Base-by-base conservation (phyloP, 2,329 filamentous ascomycete species). In the Ustulina deusta region DNA sequence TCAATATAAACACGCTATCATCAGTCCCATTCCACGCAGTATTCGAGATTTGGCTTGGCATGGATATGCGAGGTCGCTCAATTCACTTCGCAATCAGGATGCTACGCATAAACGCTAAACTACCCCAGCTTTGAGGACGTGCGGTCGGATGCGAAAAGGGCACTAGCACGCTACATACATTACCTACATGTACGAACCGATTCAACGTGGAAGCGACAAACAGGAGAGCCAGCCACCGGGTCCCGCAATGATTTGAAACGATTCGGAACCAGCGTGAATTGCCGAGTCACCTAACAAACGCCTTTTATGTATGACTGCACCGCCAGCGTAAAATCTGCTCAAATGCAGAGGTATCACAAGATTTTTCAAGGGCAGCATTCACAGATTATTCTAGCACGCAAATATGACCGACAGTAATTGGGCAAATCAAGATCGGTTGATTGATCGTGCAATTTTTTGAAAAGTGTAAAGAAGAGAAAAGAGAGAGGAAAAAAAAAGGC, bases 371-470 rank as follows among this genome's bases (percentile, higher is more conserved):
- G 74, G 73, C 69, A 74, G 68, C 76, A 72, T 71, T 73, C 76
- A 73, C 74, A 72, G 64, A 85, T 60, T 82, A 68, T 67, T 88
- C 85, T 88, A 76, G 85, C 86, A 87, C 83, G 80, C 79, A 85
- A 86, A 86, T 87, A 85, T 88, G 86, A 88, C 86, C 85, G 82
- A 82, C 75, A 81, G 79, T 76, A 81, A 86, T 83, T 87, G 78
- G 80, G 77, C 65, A 79, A 81, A 74, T 85, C 78, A 76, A 80
- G 76, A 81, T 80, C 84, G 85, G 85, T 88, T 88, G 86, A 88
- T 88, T 88, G 83, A 83, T 86, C 81, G 84, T 87, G 86, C 86
- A 63, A 58, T 48, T n/a, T n/a, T n/a, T n/a, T 60, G 17, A 71
- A 78, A 78, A 82, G 84, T 86, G 84, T 87, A 80, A 86, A 78